Percentiles rank a stretch among this genome's conserved stretches.
Conservation (phyloP, 495 filamentous ascomycete genomes). For the Penicillium ucsense region DNA sequence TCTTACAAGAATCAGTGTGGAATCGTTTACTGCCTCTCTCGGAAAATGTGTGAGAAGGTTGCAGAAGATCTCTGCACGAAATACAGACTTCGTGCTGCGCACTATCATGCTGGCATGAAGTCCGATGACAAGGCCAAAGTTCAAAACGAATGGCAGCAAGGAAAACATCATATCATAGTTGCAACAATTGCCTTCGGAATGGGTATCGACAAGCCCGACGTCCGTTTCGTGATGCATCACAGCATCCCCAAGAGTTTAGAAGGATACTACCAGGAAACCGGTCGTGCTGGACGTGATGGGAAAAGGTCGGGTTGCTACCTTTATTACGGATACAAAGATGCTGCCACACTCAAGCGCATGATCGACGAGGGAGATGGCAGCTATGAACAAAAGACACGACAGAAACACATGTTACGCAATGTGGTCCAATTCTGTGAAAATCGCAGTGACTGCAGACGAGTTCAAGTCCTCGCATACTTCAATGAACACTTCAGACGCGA, state of each 20-base stretch:
- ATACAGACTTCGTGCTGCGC: constrained; percentile 58
- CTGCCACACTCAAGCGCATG: constrained; percentile 53
- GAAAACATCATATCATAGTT: constrained; percentile 76
- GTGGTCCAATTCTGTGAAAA: constrained; percentile 87
- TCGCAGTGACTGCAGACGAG: constrained; percentile 70
- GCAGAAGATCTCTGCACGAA: constrained; percentile 54
- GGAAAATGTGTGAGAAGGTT: constrained; percentile 69
- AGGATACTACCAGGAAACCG: constrained; percentile 97
- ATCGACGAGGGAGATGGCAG: constrained; percentile 69
- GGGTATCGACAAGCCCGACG: constrained; percentile 96
- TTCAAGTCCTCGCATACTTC: constrained; percentile 86
- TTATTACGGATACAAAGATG: constrained; percentile 74
- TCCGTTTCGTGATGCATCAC: constrained; percentile 91
- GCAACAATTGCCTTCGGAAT: constrained; percentile 99
- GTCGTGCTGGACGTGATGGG: constrained; percentile 86
- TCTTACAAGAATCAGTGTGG: constrained; percentile 64
- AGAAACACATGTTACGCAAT: constrained; percentile 71
- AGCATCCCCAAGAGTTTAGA: constrained; percentile 90
- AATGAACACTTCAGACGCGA: constrained; percentile 66
- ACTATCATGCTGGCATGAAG: constrained; percentile 79
- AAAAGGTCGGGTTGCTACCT: constrained; percentile 80
- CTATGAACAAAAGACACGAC: constrained; percentile 68
- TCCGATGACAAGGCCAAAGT: constrained; percentile 51
- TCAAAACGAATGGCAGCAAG: constrained; percentile 74
- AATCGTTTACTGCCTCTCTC: constrained; percentile 90